Conservation (phyloP, 73 alveolate species). For the Uronychia setigera region DNA sequence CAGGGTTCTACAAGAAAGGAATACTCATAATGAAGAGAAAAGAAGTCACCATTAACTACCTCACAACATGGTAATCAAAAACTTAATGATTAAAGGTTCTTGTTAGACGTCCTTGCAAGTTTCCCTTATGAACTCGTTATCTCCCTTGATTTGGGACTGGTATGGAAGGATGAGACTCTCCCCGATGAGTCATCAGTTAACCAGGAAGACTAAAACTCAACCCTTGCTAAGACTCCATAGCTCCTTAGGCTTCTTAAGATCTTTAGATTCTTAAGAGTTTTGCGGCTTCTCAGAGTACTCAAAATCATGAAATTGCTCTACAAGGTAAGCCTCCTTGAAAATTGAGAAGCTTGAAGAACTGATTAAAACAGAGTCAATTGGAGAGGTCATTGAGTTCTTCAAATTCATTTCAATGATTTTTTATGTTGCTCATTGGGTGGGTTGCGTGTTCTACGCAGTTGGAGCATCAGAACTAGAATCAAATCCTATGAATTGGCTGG, state of each 20-base stretch:
- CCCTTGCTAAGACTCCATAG: conserved; percentile 40
- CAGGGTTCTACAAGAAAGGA: conserved; percentile 74
- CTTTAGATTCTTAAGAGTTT: conserved; percentile 41
- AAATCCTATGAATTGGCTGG: conserved; percentile 59
- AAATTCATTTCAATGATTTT: conserved; percentile 59
- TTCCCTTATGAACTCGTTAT: conserved; percentile 55
- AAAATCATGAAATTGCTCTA: conserved; percentile 46
- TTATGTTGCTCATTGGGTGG: conserved; percentile 65
- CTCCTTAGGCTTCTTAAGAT: conserved; percentile 29
- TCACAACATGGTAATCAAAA: conserved; percentile 70
- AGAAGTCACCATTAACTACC: conserved; percentile 38
- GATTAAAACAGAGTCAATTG: conserved; percentile 61
- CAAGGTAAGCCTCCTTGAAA: conserved; percentile 16
- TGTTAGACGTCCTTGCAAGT: conserved; percentile 57
- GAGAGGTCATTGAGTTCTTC: conserved; percentile 60
- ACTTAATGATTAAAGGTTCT: too few relatives aligned
- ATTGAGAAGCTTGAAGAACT: conserved; percentile 72
- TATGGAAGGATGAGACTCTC: not conserved
- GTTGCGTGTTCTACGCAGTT: conserved; percentile 65
- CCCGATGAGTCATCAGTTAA: not conserved
- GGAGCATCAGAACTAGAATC: conserved; percentile 39
- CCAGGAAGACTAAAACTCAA: conserved; percentile 3
- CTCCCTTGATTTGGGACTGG: not conserved
- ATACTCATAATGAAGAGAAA: conserved; percentile 58
- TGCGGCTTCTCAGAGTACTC: conserved; percentile 40